These are phyloP conservation scores for Babesia bovis DNA, from an alignment of 169 alveolate species.

Conservation along the genomic window DNA sequence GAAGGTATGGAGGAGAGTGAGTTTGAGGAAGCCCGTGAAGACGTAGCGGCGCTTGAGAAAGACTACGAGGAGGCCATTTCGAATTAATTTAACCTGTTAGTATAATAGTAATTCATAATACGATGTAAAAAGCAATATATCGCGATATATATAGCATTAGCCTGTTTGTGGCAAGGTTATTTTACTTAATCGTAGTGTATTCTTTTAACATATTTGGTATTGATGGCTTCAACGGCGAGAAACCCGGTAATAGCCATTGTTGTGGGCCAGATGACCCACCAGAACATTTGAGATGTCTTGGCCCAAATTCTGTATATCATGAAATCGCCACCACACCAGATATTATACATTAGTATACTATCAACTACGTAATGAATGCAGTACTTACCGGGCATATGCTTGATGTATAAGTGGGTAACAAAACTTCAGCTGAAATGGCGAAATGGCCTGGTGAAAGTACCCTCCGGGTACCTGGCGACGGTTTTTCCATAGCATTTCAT, in stretches of 20 bases:
- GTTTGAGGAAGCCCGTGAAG: slow-evolving; percentile 95
- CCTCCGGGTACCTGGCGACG: slow-evolving; percentile 84
- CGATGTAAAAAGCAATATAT: not conserved
- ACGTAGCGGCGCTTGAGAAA: slow-evolving; percentile 93
- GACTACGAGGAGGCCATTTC: slow-evolving; percentile 83
- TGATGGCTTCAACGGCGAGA: slow-evolving; percentile 54
- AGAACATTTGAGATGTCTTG: slow-evolving; percentile 73
- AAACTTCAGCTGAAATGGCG: slow-evolving; percentile 84
- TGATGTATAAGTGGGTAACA: slow-evolving; percentile 83
- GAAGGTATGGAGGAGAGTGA: slow-evolving; percentile 96
- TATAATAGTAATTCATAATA: no score
- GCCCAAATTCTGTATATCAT: slow-evolving; percentile 69
- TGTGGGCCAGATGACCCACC: slow-evolving; percentile 80
- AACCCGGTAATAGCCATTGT: slow-evolving; percentile 54
- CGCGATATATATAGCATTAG: not conserved
- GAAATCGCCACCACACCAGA: not conserved
- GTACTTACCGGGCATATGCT: slow-evolving; percentile 81
- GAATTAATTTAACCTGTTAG: not conserved
- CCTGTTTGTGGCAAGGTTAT: no score
- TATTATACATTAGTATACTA: not conserved
- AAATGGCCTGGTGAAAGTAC: slow-evolving; percentile 82
- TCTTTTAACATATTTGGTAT: slow-evolving; percentile 38
- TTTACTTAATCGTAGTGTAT: slow-evolving; percentile 36
- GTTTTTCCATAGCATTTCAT: slow-evolving; percentile 85
- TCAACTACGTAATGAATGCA: not conserved